Conservation (phyloP, 352 stramenopile species). For the Aphanomyces invadans region DNA sequence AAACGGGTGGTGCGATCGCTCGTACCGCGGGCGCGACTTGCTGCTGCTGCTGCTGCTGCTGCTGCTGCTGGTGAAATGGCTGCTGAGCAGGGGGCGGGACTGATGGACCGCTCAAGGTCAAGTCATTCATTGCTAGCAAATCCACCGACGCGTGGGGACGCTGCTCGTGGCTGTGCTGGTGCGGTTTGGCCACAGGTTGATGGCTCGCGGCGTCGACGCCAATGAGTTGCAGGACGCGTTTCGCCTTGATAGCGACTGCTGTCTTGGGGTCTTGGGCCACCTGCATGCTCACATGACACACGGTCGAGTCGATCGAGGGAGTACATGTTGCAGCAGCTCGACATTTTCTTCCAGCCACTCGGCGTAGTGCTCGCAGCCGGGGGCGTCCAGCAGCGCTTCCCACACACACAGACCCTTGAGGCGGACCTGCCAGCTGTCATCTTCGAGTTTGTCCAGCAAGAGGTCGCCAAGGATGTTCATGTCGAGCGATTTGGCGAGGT, state of each 20-base stretch:
- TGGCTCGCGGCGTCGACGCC: conserved; percentile 36
- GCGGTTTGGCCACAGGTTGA: not conserved
- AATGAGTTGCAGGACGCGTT: conserved; percentile 58
- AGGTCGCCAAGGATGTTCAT: conserved; percentile 80
- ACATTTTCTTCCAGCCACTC: conserved; percentile 80
- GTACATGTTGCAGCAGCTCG: conserved; percentile 67
- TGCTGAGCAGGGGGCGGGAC: conserved; percentile 7
- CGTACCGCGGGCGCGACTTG: not conserved
- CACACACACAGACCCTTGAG: conserved; percentile 80
- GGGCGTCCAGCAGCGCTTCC: conserved; percentile 62
- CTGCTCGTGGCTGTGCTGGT: not conserved
- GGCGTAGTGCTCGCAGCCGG: conserved; percentile 51
- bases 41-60: not conserved
- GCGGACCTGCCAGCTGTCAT: conserved; percentile 71
- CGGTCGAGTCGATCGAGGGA: no score
- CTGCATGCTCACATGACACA: conserved; percentile 28
- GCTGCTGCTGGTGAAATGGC: conserved; percentile 20
- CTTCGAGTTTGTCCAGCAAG: conserved; percentile 79
- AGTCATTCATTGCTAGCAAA: conserved; percentile 59
- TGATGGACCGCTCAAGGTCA: conserved; percentile 36
- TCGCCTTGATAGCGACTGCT: conserved; percentile 63
- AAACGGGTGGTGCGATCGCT: not conserved
- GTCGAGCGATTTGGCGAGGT: conserved; percentile 79
- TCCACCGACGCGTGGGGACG: conserved; percentile 47
- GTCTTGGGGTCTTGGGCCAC: conserved; percentile 67